Conservation (phyloP, 1,284 basidiomycete genomes). For the Trametes pubescens region DNA sequence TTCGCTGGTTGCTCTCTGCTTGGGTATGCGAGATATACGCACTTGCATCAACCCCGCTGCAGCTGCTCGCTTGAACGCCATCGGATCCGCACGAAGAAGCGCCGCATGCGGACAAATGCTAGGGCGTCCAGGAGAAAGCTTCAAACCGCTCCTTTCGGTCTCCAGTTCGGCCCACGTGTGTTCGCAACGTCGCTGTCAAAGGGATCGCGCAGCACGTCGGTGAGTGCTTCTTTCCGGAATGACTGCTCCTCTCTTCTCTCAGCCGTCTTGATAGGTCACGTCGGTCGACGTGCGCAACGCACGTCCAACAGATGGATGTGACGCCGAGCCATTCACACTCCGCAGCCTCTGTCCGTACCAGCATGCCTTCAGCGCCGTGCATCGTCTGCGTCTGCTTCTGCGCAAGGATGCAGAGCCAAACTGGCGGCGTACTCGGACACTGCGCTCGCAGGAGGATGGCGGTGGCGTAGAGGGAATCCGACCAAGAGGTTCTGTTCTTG, state of each 20-base stretch:
- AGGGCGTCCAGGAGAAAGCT: neutral
- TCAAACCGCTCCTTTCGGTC: slow-evolving; percentile 25
- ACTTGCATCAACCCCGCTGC: neutral
- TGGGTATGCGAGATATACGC: neutral
- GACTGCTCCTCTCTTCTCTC: slow-evolving; percentile 28
- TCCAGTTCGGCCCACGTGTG: slow-evolving; percentile 25
- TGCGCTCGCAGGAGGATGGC: slow-evolving; percentile 7
- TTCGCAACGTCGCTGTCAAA: slow-evolving; percentile 31
- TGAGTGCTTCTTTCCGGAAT: slow-evolving; percentile 26
- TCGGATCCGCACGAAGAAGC: slow-evolving; percentile 6
- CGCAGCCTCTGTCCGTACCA: neutral
- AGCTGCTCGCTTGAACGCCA: neutral
- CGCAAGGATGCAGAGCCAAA: neutral
- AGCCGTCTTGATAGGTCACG: slow-evolving; percentile 27
- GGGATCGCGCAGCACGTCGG: slow-evolving; percentile 28
- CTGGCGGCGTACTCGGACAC: neutral
- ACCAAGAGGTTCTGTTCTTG: slow-evolving; percentile 1
- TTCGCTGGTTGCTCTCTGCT: neutral
- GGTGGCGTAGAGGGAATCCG: slow-evolving; percentile 23
- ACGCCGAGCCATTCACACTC: slow-evolving; percentile 1
- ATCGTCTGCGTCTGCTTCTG: neutral
- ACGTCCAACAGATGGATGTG: slow-evolving; percentile 13
- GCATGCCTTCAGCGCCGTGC: neutral
- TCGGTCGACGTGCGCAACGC: slow-evolving; percentile 12
- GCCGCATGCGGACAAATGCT: neutral